phyloP scores from a whole-genome alignment of 306 rosid genomes.

The Heteromeles arbutifolia region DNA sequence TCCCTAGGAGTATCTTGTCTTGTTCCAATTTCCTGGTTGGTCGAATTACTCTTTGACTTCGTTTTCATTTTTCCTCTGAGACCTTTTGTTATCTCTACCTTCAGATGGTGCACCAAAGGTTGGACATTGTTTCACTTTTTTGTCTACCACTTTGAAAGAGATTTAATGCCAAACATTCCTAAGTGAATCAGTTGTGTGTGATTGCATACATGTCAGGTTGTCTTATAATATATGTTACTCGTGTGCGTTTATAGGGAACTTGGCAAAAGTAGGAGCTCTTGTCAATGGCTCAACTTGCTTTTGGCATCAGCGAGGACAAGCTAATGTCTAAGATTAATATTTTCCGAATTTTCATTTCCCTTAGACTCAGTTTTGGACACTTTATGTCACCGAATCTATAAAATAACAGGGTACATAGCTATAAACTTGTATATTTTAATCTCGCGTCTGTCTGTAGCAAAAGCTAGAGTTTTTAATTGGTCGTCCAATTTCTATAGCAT shows the following conservation, averaged over 20 bases:
- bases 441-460: neutral
- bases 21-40: neutral
- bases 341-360: neutral
- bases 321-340: neutral
- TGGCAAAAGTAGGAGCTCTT: constrained; percentile 1
- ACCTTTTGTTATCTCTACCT: constrained; percentile 10
- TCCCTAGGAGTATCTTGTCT: neutral
- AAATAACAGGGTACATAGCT: neutral
- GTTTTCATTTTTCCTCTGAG: constrained; percentile 3
- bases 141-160: neutral
- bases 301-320: neutral
- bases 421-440: neutral
- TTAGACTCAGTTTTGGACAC: neutral
- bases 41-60: constrained; percentile 5
- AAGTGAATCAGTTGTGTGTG: neutral
- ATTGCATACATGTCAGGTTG: neutral
- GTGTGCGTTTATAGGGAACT: neutral
- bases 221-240: neutral
- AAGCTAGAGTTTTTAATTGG: neutral
- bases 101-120: neutral
- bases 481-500: neutral
- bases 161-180: neutral
- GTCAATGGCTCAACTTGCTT: neutral
- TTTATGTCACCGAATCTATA: neutral
- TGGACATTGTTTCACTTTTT: neutral